Percentiles rank a stretch among this genome's conserved stretches.
phyloP scores from a whole-genome alignment of 306 rosid genomes.

The Senna siamea region DNA sequence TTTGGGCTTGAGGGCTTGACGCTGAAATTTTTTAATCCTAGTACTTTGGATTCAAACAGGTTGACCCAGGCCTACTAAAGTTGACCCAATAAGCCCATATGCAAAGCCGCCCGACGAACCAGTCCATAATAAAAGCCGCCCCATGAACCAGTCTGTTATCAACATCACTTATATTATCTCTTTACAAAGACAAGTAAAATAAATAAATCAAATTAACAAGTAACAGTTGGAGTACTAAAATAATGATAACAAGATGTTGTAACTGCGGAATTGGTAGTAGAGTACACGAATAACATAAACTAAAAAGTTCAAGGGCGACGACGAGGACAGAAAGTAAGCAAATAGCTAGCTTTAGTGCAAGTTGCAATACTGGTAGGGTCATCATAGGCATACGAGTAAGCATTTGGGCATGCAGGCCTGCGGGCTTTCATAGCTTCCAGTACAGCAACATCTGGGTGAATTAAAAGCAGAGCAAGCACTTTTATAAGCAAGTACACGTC shows the following conservation, averaged over 20 bases:
- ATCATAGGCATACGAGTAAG: slow-evolving; percentile 91
- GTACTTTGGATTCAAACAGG: too few relatives aligned
- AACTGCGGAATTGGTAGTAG: too few relatives aligned
- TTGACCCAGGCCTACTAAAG: not conserved
- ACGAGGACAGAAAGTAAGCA: slow-evolving; percentile 84
- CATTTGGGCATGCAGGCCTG: slow-evolving; percentile 91
- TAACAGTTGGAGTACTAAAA: too few relatives aligned
- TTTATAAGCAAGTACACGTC: slow-evolving; percentile 77
- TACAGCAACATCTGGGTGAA: slow-evolving; percentile 85
- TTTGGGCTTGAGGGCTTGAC: too few relatives aligned
- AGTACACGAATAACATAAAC: too few relatives aligned
- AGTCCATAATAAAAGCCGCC: too few relatives aligned
- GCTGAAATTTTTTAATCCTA: too few relatives aligned
- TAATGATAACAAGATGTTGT: too few relatives aligned
- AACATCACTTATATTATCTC: too few relatives aligned
- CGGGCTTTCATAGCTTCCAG: slow-evolving; percentile 77
- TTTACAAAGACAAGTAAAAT: too few relatives aligned
- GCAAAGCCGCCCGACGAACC: not conserved
- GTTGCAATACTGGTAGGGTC: slow-evolving; percentile 96
- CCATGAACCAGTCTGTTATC: not conserved
- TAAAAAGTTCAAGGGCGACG: too few relatives aligned
- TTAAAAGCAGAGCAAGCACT: slow-evolving; percentile 91
- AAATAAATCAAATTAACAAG: too few relatives aligned
- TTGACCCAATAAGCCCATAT: not conserved
- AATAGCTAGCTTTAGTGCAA: slow-evolving; percentile 71